Evolutionary conservation across 2,329 filamentous ascomycete genomes (phyloP), one percentile per base, ranked within the genome.

Genomic region (Alternaria angustiovoidea): DNA sequence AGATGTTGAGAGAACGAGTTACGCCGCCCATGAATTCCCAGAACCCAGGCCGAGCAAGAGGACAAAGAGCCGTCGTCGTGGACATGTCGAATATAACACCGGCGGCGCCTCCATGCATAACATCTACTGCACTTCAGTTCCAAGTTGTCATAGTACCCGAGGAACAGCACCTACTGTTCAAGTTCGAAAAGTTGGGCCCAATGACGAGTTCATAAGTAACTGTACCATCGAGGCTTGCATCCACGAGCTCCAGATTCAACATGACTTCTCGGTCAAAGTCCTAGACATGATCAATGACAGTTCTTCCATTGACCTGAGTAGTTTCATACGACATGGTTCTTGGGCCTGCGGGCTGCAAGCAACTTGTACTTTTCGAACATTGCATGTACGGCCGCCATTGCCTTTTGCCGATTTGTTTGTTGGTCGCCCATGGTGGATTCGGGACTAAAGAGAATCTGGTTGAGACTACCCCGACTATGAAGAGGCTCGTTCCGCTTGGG

Each of bases 21-120:
- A 86, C 82, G 5, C 84, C 83, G 1, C 82, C 84, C 53, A 85
- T 75, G 63, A 85, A 85, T 75, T 84, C 80, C 83, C 83, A 86
- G 66, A 79, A 85, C 3, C 81, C 83, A 0, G 82, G 81, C 36
- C 74, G 77, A 5, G 82, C 78, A 12, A 86, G 51, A 1, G 84
- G 82, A 41, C 82, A 83, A 18, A 86, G 72, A 1, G 83, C 82
- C 12, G 79, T 79, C 0, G 82, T 85, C 5, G 83, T 86, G 1
- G 73, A 68, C 78, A 80, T 80, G 62, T 80, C 74, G 65, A 80
- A 80, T 12, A 80, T 77, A 20, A 79, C 75, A 14, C 75, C 78
- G 7, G 75, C 75, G 12, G 78, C 78, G 22, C 78, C 78, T 20
- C 78, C 78, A 51, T 80, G 78, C 76, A 80, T 79, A 28, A 79